Evolutionary conservation across 2,329 filamentous ascomycete species (phyloP), one percentile per base, ranked within the genome.

Genomic region (Colletotrichum sp.): DNA sequence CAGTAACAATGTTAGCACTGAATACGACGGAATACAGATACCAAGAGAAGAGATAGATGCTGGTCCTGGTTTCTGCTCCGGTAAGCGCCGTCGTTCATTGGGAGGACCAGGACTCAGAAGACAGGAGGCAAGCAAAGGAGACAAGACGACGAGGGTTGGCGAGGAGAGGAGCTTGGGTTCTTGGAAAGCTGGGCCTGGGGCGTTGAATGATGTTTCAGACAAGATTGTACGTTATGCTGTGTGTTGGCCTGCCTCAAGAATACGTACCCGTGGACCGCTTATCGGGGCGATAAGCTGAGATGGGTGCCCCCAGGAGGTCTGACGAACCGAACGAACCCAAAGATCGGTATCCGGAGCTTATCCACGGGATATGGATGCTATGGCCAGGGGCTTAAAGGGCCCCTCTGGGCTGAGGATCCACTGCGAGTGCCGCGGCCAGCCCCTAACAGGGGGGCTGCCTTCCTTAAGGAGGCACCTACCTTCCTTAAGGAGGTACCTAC

Each of bases 191-290:
- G 70, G 39, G 65, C 16, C 25, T 63, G 34, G 70, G 75, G 75
- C 55, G 49, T 66, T 66, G 15, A 61, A 72, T 57, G 65, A 49
- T 75, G 75, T 77, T 77, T 77, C 75, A 77, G 71, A 71, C 66
- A 55, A 77, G 71, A 77, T 75, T 77, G 75, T 77, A 73, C 61
- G 66, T 77, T 71, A 77, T 77, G 75, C 75, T 76, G 62, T 27
- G 61, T 61, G 39, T 49, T 71, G 36, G 63, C 19, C 25, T n/a
- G 30, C 29, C 29, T 4, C 19, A n/a, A 30, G 34, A 30, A n/a
- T 71, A 66, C 67, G 72, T 75, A 63, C 34, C 30, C 30, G 30
- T 32, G 30, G 30, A 32, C 61, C 68, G 19, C 52, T 63, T 72
- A 75, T 75, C 69, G 32, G 30, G 30, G 32, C 55, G 73, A 72